Evolutionary conservation across 2,329 filamentous ascomycete genomes (phyloP), one percentile per base, ranked within the genome.

Genomic region (Scytalidium lignicola): DNA sequence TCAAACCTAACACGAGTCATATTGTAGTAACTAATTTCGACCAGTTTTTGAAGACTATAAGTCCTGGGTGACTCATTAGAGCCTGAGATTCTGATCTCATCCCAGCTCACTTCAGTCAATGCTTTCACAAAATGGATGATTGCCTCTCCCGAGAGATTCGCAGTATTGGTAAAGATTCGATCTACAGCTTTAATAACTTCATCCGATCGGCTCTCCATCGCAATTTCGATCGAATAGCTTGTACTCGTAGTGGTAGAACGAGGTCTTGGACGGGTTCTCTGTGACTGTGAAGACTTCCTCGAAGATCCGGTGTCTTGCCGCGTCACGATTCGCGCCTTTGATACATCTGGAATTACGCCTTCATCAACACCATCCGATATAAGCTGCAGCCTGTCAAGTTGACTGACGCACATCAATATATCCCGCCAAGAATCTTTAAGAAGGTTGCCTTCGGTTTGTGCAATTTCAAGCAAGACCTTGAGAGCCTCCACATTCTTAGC

Each of bases 11-110:
- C 92, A 75, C 93, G 85, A 51, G 89, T 90, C 93, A 99, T 99
- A 73, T 99, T 99, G 80, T 99, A 99, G 69, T 96, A 96, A 67
- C 90, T 95, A 68, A 99, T 97, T 69, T 99, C 93, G 15, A 99
- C 95, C 55, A 99, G 82, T 69, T 99, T 99, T 65, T 99, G 93
- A 53, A 99, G 73, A 71, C 91, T 96, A 76, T 96, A 99, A 8
- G 92, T 99, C 48, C 95, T 83, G 10, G 93, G 93, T 19, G 90
- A 95, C 52, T 99, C 93, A 63, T 92, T 96, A 49, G 92, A 89
- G 0, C 93, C 93, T 0, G 93, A 97, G 3, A 93, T 95, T 65
- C 95, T 92, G 62, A 99, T 99, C 68, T 99, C 93, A 63, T 97
- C 92, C 93, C 93, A 97, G 68, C 92, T 97, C 56, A 99, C 92